Percentiles rank a stretch among this genome's conserved stretches.
Conservation (phyloP, 306 rosid genomes). For the Styphnolobium japonicum region DNA sequence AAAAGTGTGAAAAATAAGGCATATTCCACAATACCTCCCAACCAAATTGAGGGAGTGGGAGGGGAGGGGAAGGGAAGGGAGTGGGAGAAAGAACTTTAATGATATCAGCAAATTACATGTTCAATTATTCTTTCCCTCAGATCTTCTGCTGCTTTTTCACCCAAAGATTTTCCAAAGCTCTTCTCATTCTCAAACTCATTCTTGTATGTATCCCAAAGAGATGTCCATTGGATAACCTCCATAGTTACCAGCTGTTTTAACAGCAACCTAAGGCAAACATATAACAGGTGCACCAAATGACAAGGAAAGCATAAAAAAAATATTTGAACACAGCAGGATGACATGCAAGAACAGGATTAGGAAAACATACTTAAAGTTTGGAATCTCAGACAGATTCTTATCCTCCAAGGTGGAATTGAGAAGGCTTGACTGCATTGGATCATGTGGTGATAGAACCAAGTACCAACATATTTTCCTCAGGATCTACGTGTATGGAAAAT, state of each 20-base stretch:
- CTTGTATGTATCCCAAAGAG: constrained; percentile 67
- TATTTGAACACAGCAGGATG: background rate
- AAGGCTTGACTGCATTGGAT: constrained; percentile 94
- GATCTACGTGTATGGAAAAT: constrained; percentile 40
- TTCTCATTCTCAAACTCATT: constrained; percentile 75
- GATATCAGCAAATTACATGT: constrained; percentile 46
- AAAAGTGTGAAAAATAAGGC: background rate
- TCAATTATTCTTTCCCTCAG: constrained; percentile 80
- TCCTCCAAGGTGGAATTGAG: constrained; percentile 80
- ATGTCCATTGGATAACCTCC: constrained; percentile 88
- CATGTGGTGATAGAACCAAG: constrained; percentile 70
- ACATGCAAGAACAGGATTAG: background rate
- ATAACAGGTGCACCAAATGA: background rate
- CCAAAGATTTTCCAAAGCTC: constrained; percentile 67
- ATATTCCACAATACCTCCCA: constrained; percentile 12
- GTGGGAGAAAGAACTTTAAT: background rate
- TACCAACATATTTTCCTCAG: constrained; percentile 88
- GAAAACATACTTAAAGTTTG: constrained; percentile 54
- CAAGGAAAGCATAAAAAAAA: background rate
- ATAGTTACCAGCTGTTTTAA: constrained; percentile 76
- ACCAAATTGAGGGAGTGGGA: no score
- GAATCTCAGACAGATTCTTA: constrained; percentile 70
- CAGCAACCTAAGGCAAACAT: constrained; percentile 43
- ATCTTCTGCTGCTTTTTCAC: constrained; percentile 84
- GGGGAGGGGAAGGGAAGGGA: background rate